Evolutionary conservation across 2,329 filamentous ascomycete species (phyloP).

Genomic region (Cadophora sp.): DNA sequence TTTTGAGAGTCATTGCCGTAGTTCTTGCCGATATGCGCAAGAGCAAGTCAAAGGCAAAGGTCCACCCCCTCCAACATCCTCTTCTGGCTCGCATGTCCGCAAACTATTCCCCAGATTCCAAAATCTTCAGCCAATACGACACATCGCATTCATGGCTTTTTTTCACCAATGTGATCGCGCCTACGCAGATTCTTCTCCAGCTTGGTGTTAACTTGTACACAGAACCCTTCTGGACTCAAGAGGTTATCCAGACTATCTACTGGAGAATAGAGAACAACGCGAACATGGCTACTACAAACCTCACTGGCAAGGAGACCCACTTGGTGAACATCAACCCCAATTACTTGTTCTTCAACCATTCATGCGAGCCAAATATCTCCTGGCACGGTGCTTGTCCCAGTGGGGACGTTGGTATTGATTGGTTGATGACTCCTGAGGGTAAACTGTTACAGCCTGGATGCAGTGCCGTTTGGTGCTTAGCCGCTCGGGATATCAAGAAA

Average conservation of each 20-base stretch:
- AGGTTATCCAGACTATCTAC: constrained; percentile 41
- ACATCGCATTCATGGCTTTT: constrained; percentile 33
- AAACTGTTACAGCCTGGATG: constrained; percentile 33
- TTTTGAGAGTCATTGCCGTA: constrained; percentile 36
- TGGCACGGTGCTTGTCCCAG: constrained; percentile 36
- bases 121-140: constrained; percentile 8
- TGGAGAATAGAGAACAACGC: constrained; percentile 43
- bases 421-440: constrained; percentile 23
- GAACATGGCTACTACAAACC: constrained; percentile 28
- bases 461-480: constrained; percentile 34
- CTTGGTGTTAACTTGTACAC: constrained; percentile 41
- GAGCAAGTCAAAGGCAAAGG: not conserved
- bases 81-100: constrained; percentile 37
- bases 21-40: constrained; percentile 32
- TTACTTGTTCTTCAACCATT: constrained; percentile 44
- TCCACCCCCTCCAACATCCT: constrained; percentile 38
- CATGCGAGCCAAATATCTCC: constrained; percentile 38
- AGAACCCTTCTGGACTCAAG: constrained; percentile 30
- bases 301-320: constrained; percentile 14
- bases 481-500: constrained; percentile 35
- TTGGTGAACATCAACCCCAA: constrained; percentile 35
- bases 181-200: constrained; percentile 34
- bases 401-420: constrained; percentile 11
- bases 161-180: constrained; percentile 38
- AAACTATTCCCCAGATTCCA: constrained; percentile 32